phyloP scores from a whole-genome alignment of 176 grass and related monocot species.

The Avena sativa region DNA sequence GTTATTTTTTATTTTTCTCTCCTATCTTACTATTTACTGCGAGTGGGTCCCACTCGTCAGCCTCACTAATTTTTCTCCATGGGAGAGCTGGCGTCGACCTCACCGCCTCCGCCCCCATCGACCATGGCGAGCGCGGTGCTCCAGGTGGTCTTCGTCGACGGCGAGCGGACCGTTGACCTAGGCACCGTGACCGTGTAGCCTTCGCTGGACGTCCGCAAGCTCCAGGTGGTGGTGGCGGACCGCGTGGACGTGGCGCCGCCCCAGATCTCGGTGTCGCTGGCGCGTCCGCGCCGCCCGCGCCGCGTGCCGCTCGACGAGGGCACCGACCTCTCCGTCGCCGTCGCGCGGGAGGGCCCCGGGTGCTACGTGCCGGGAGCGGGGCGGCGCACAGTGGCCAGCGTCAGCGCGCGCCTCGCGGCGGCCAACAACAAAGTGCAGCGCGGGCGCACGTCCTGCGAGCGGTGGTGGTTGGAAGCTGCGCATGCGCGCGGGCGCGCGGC shows the following conservation, averaged over 20 bases:
- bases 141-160: slow-evolving; percentile 72
- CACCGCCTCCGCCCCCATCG: neutral
- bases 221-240: slow-evolving; percentile 63
- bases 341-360: slow-evolving; percentile 58
- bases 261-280: slow-evolving; percentile 70
- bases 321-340: slow-evolving; percentile 62
- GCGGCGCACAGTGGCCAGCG: too few relatives aligned
- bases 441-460: too few relatives aligned
- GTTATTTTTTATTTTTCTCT: too few relatives aligned
- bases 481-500: too few relatives aligned
- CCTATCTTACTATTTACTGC: too few relatives aligned
- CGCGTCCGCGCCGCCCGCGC: slow-evolving; percentile 46
- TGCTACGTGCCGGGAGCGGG: slow-evolving; percentile 78
- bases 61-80: too few relatives aligned
- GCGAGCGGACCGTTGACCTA: slow-evolving; percentile 66
- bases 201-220: slow-evolving; percentile 42
- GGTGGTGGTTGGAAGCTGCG: too few relatives aligned
- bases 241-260: slow-evolving; percentile 57
- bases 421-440: too few relatives aligned
- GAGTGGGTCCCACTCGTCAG: too few relatives aligned
- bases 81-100: slow-evolving; percentile 32
- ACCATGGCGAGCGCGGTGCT: slow-evolving; percentile 13
- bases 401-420: too few relatives aligned
- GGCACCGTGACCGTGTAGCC: slow-evolving; percentile 65
- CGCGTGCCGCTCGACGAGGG: slow-evolving; percentile 65